phyloP scores from a whole-genome alignment of 2,329 filamentous ascomycete species.

The Alternaria tenuissima region DNA sequence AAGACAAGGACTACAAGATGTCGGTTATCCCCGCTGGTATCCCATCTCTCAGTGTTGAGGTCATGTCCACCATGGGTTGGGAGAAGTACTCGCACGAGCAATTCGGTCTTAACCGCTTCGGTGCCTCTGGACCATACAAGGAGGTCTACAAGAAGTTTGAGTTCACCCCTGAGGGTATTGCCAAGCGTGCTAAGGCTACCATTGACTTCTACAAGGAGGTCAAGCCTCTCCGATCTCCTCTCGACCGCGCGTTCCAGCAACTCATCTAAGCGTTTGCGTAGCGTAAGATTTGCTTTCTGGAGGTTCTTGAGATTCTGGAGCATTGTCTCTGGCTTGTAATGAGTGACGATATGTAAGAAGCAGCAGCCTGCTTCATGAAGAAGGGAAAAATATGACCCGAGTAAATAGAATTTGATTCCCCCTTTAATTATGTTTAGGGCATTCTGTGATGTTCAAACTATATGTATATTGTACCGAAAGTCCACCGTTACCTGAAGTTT shows the following conservation, averaged over 20 bases:
- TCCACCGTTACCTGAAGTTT: neutral
- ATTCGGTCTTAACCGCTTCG: constrained; percentile 98
- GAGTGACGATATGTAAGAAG: constrained; percentile 24
- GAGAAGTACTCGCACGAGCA: constrained; percentile 99
- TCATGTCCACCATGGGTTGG: constrained; percentile 97
- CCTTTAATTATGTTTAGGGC: constrained; percentile 4
- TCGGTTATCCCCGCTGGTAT: constrained; percentile 93
- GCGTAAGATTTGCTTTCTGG: constrained; percentile 12
- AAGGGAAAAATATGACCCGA: constrained; percentile 24
- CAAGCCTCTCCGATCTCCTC: constrained; percentile 84
- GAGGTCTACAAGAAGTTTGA: constrained; percentile 99
- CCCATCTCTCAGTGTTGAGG: constrained; percentile 91
- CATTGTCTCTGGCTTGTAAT: constrained; percentile 10
- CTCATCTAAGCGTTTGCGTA: constrained; percentile 71
- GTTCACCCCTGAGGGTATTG: constrained; percentile 95
- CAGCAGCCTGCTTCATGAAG: constrained; percentile 22
- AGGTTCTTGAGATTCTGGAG: neutral
- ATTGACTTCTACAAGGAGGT: constrained; percentile 98
- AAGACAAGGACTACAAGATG: constrained; percentile 94
- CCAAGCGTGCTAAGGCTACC: constrained; percentile 91
- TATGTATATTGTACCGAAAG: no score
- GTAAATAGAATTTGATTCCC: constrained; percentile 37
- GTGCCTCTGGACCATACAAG: constrained; percentile 96
- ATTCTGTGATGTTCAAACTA: no score
- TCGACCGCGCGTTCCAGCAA: constrained; percentile 98